Evolutionary conservation across 202 grass and related monocot genomes (phyloP), one percentile per base, ranked within the genome.

Genomic region (Cymbopogon flexuosus): DNA sequence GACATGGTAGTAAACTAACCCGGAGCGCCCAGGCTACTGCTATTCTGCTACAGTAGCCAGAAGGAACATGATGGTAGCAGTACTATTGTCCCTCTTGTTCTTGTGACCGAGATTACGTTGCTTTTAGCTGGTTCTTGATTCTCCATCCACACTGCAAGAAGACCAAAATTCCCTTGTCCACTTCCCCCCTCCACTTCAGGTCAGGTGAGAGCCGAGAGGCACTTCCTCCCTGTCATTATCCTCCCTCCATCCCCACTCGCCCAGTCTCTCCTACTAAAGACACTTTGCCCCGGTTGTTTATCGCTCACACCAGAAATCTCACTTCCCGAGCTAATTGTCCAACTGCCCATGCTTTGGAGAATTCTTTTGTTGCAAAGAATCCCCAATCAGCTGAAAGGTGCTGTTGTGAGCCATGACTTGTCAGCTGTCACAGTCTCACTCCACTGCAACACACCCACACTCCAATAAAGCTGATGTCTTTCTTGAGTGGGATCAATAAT

Each of bases 171-270:
- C 62, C 46, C 68, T 68, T 75, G 88, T 89, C 83, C 34, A 79
- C 71, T 75, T 58, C 30, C 33, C 33, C 13, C 67, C 62, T 86
- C 88, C 74, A 83, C 62, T 89, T 79, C 83, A 79, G 83, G 51
- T 67, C 83, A 85, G 87, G 66, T 7, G 9, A 66, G 82, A 65
- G 71, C 66, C 70, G 6, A 70, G 82, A 65, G 75, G 75, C 79
- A 84, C 75, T 86, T 92, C 85, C 84, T 84, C 85, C 87, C 46
- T 92, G 90, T 92, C 87, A 89, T 81, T 59, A 85, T 88, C 87
- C 81, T 58, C 54, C 79, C 80, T 16, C 39, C 39, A 19, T 21
- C 37, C 37, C 49, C 47, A 52, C 6, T 79, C 73, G 11, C 19
- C 7, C 52, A 57, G 14, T 82, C 73, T 35, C 49, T 52, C 73